Evolutionary conservation across 1,284 basidiomycete species (phyloP).

Genomic region (Kalmanozyma brasiliensis): DNA sequence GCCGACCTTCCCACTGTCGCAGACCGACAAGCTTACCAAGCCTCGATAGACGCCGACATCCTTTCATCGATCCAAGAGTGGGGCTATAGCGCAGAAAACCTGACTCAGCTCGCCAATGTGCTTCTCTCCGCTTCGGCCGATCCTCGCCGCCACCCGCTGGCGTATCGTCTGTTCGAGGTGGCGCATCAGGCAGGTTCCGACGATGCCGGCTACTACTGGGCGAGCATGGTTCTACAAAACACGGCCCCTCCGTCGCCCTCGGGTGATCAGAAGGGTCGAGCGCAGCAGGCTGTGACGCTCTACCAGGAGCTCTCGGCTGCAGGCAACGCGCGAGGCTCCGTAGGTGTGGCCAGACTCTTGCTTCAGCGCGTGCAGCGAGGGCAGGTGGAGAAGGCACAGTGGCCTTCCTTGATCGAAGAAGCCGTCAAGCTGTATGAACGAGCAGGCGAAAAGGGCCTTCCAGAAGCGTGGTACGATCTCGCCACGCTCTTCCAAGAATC

Average conservation of each 20-base stretch:
- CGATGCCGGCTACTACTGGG: conserved; percentile 59
- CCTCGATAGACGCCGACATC: conserved; percentile 30
- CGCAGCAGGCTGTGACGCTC: conserved; percentile 37
- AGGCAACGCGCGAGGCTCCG: conserved; percentile 49
- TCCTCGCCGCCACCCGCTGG: conserved; percentile 46
- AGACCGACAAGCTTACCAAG: conserved; percentile 32
- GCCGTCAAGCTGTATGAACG: conserved; percentile 45
- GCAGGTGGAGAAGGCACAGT: conserved; percentile 24
- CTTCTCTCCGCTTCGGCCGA: conserved; percentile 34
- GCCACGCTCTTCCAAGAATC: conserved; percentile 44
- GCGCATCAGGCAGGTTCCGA: conserved; percentile 43
- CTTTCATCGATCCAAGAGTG: conserved; percentile 4
- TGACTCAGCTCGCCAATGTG: conserved; percentile 32
- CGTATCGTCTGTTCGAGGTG: conserved; percentile 38
- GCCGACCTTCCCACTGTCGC: conserved; percentile 21
- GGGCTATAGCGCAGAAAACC: conserved; percentile 12
- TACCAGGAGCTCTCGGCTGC: conserved; percentile 50
- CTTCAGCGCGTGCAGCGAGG: conserved; percentile 38
- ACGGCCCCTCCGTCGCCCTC: conserved; percentile 31
- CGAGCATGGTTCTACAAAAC: conserved; percentile 58
- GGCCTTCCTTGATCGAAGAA: conserved; percentile 30
- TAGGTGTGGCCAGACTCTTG: conserved; percentile 52
- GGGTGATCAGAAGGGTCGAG: conserved; percentile 18
- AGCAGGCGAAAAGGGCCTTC: conserved; percentile 51
- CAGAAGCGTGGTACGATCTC: conserved; percentile 62